Base-by-base conservation (phyloP, 257 asterid species). In the Przewalskia tangutica region DNA sequence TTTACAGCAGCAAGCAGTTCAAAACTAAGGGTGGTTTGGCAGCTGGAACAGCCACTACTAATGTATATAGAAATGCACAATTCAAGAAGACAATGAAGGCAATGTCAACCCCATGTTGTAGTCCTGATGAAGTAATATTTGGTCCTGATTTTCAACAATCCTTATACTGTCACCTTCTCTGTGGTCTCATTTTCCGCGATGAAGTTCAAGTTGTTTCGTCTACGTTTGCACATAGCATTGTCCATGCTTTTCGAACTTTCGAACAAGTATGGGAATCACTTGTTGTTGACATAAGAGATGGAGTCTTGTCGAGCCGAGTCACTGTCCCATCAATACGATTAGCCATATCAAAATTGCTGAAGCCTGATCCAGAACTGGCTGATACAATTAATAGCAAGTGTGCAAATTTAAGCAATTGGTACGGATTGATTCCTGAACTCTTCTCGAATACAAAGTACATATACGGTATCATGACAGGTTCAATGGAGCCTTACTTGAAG, bases 401-500 rank as follows among this genome's bases (percentile, higher is more conserved):
- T 14, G 60, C 54, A 0, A 66, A 48, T 34, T 55, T 55, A 55
- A 86, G 82, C 7, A 56, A 70, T 5, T 87, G 88, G 89, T 86
- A 87, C 23, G 77, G 88, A 4, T 86, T 89, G 23, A 64, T 89
- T 16, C 59, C 80, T 0, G 86, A 87, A 60, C 82, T 87, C 32
- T 89, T 90, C 89, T 90, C 92, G 1, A 87, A 89, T 16, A 55
- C 89, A 0, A 89, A 81, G 54, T 89, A 85, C 27, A 83, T 89
- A 0, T 85, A 86, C 3, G 88, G 81, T 40, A 80, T 88, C 6
- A 85, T 89, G 7, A 86, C 91, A 1, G 91, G 92, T 4, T 83
- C 90, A 6, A 88, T 89, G 92, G 89, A 90, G 3, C 92, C 87
- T 8, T 87, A 89, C 17, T 77, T 89, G 8, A 89, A 86, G 9